A percentile compares a stretch with the other conserved stretches of the same genome.
Evolutionary conservation across 73 alveolate species (phyloP).

Genomic region (Symbiodinium natans): DNA sequence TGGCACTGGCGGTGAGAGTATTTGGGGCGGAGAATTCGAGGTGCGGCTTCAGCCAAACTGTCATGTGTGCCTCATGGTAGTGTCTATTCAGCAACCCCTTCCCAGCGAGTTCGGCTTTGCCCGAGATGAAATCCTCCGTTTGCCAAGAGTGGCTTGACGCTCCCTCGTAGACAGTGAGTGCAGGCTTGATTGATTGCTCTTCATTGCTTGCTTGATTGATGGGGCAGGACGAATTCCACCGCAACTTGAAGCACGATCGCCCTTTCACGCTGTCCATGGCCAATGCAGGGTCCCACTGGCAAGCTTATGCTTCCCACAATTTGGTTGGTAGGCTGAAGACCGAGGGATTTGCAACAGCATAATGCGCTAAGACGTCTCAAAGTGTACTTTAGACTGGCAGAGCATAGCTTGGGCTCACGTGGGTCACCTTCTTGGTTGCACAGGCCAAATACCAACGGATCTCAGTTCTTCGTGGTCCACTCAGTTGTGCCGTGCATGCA

Average conservation of each 20-base stretch:
- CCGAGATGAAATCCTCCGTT: background rate
- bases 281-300: conserved; percentile 96
- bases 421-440: no score
- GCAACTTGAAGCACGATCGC: conserved; percentile 97
- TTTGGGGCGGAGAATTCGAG: conserved; percentile 92
- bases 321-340: background rate
- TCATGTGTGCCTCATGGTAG: background rate
- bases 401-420: no score
- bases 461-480: conserved; percentile 96
- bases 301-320: background rate
- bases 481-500: background rate
- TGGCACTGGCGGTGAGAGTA: conserved; percentile 98
- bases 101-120: background rate
- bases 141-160: no score
- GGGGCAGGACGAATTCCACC: conserved; percentile 98
- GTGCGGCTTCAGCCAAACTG: conserved; percentile 11
- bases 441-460: conserved; percentile 97
- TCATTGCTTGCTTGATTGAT: no score
- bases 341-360: background rate
- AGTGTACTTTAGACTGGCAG: no score
- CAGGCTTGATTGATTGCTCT: background rate
- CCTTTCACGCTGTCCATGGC: conserved; percentile 97
- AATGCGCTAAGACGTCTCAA: no score
- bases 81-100: background rate
- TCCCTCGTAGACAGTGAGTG: background rate